A percentile compares a stretch with the other conserved stretches of the same genome.
These are phyloP conservation scores for Boeremia lycopersici DNA, from an alignment of 2,329 filamentous ascomycete species.

Conservation along the genomic window DNA sequence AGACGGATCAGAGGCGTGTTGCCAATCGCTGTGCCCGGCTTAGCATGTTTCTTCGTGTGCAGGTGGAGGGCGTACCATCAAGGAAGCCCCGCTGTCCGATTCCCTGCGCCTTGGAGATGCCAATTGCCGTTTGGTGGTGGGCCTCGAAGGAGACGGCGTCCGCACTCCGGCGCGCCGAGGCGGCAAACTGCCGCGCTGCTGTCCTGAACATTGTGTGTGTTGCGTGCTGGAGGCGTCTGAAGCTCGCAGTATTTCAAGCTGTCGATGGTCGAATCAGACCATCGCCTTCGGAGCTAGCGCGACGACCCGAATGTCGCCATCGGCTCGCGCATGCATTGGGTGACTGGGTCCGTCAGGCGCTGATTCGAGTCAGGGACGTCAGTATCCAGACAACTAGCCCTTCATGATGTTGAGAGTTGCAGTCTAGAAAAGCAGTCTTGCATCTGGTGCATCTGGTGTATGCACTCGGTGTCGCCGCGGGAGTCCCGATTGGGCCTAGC, in stretches of 20 bases:
- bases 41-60: slow-evolving; percentile 2
- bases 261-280: slow-evolving; percentile 5
- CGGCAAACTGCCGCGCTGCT: slow-evolving; percentile 70
- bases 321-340: slow-evolving; percentile 1
- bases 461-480: neutral
- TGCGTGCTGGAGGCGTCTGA: neutral
- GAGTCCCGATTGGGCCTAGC: neutral
- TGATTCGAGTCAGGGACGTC: neutral
- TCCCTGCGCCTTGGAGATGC: slow-evolving; percentile 80
- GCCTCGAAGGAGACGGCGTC: slow-evolving; percentile 57
- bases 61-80: slow-evolving; percentile 65
- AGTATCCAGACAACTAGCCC: no score
- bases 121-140: slow-evolving; percentile 66
- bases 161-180: slow-evolving; percentile 62
- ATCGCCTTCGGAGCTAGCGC: neutral
- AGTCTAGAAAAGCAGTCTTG: no score
- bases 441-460: no score
- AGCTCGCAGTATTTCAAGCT: slow-evolving; percentile 9
- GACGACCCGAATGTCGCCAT: slow-evolving; percentile 19
- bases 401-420: no score
- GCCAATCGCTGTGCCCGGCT: slow-evolving; percentile 74
- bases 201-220: slow-evolving; percentile 69
- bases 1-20: slow-evolving; percentile 95
- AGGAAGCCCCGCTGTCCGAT: slow-evolving; percentile 75
- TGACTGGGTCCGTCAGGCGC: neutral